Evolutionary conservation across 2,329 filamentous ascomycete species (phyloP).

Genomic region (Metarhizium sp.): DNA sequence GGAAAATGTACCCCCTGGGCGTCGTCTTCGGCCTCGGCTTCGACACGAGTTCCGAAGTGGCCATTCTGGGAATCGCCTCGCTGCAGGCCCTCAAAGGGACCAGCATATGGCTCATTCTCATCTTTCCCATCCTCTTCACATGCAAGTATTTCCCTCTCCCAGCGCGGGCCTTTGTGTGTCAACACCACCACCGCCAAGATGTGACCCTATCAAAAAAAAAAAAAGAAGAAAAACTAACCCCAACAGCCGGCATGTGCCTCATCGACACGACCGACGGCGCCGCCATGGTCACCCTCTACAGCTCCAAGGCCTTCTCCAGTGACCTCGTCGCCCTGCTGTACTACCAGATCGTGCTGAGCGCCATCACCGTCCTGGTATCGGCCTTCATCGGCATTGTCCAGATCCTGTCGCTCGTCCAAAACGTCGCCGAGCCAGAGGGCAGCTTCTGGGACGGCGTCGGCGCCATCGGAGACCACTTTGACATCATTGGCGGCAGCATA

Average conservation of each 20-base stretch:
- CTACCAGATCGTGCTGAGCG: conserved; percentile 82
- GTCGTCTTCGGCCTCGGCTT: conserved; percentile 88
- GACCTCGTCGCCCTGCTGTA: conserved; percentile 88
- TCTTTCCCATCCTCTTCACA: conserved; percentile 86
- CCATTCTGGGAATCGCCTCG: conserved; percentile 79
- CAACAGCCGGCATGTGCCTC: conserved; percentile 79
- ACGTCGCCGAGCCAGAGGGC: conserved; percentile 63
- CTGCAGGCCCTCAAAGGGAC: conserved; percentile 81
- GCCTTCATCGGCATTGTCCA: conserved; percentile 82
- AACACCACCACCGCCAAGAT: no score
- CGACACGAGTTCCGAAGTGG: conserved; percentile 91
- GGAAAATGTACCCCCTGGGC: conserved; percentile 95
- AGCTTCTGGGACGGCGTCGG: conserved; percentile 87
- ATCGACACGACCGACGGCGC: conserved; percentile 89
- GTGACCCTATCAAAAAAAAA: no score
- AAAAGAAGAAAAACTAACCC: not conserved
- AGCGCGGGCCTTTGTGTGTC: no score
- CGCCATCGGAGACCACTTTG: conserved; percentile 68
- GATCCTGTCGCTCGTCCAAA: conserved; percentile 66
- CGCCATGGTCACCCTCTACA: conserved; percentile 91
- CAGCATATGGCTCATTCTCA: conserved; percentile 85
- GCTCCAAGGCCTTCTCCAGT: conserved; percentile 64
- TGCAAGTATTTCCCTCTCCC: conserved; percentile 33
- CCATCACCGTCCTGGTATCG: conserved; percentile 74
- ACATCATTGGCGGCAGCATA: conserved; percentile 78